Evolutionary conservation across 495 filamentous ascomycete genomes (phyloP).

Genomic region (Sordaria brevicollis): DNA sequence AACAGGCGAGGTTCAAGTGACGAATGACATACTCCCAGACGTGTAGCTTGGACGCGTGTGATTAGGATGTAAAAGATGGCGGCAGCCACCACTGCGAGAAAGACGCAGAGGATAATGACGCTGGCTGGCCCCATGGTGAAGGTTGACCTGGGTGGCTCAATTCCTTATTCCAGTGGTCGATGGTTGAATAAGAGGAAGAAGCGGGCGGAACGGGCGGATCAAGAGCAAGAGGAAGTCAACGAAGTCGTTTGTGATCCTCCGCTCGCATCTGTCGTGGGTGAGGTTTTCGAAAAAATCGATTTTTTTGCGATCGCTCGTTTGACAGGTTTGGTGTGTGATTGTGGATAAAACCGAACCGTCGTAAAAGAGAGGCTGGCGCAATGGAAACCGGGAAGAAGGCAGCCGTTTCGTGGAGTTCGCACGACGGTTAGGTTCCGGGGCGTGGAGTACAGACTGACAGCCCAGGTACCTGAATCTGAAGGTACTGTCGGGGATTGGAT

Average conservation of each 20-base stretch:
- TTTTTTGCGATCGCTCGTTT: background rate
- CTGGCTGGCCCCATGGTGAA: constrained; percentile 32
- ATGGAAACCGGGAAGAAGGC: background rate
- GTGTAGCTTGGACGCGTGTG: constrained; percentile 49
- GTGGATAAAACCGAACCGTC: background rate
- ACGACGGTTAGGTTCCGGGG: background rate
- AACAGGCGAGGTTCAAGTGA: background rate
- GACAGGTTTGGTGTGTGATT: background rate
- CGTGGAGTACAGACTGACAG: background rate
- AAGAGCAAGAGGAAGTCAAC: background rate
- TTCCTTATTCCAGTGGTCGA: background rate
- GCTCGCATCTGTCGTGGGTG: background rate
- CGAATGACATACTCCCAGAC: constrained; percentile 41
- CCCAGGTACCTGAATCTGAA: background rate
- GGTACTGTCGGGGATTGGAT: background rate
- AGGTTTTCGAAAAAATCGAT: background rate
- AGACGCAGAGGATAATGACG: constrained; percentile 38
- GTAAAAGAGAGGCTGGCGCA: background rate
- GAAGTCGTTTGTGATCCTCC: background rate
- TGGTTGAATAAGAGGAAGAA: background rate
- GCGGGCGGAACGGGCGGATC: background rate
- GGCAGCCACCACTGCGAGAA: constrained; percentile 37
- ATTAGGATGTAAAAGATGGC: constrained; percentile 42
- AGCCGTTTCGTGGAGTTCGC: background rate
- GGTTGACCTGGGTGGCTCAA: background rate